A percentile compares a stretch with the other conserved stretches of the same genome.
phyloP scores from a whole-genome alignment of 257 asterid species.

The Lavandula angustifolia region DNA sequence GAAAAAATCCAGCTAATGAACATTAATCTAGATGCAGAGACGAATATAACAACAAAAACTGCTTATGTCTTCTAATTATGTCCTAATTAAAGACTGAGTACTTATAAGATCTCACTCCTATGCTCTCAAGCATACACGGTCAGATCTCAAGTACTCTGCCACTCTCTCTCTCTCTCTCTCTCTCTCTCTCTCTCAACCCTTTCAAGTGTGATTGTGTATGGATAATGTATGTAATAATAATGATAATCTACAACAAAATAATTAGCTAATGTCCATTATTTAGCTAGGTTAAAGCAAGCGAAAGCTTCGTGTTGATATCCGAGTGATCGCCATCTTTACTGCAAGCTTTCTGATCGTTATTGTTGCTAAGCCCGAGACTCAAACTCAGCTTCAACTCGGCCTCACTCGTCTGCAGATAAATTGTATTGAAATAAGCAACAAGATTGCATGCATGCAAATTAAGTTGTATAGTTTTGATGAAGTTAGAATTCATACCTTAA shows the following conservation, averaged over 20 bases:
- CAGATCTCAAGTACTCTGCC: slow-evolving; percentile 70
- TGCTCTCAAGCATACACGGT: slow-evolving; percentile 51
- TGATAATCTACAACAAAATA: no score
- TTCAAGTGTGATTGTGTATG: no score
- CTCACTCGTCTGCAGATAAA: slow-evolving; percentile 44
- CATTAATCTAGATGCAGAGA: neutral
- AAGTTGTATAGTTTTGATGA: neutral
- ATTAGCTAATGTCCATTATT: no score
- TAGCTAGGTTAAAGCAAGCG: slow-evolving; percentile 49
- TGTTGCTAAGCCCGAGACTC: slow-evolving; percentile 41
- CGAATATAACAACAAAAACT: neutral
- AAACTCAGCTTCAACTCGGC: slow-evolving; percentile 62
- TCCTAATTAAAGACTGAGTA: slow-evolving; percentile 42
- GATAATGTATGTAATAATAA: no score
- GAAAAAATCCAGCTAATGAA: slow-evolving; percentile 23
- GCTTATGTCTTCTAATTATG: neutral
- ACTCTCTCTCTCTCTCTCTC: no score
- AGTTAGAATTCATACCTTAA: slow-evolving; percentile 37
- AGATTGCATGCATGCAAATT: no score
- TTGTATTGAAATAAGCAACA: neutral
- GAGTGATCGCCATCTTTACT: slow-evolving; percentile 38
- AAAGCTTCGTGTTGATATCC: slow-evolving; percentile 73
- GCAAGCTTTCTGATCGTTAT: slow-evolving; percentile 39
- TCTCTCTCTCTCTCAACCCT: neutral
- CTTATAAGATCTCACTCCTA: slow-evolving; percentile 64